phyloP scores from a whole-genome alignment of 2,329 filamentous ascomycete genomes.

The Coniella lustricola region DNA sequence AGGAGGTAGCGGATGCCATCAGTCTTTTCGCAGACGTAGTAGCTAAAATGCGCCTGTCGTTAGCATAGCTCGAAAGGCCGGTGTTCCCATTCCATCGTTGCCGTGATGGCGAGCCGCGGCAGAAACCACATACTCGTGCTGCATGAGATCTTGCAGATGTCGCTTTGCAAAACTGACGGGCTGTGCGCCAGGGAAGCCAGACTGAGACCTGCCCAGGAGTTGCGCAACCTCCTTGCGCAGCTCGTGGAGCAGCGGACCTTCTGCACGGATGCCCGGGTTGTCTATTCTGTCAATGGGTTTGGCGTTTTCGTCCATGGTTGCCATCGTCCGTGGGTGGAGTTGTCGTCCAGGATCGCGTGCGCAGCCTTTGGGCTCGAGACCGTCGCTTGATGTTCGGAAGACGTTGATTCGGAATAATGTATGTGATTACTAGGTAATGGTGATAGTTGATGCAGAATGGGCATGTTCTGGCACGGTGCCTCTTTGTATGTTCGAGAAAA shows the following conservation, averaged over 20 bases:
- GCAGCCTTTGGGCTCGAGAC: neutral
- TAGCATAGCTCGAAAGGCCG: neutral
- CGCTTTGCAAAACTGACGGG: conserved; percentile 83
- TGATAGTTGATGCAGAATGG: too few species aligned
- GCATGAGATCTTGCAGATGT: conserved; percentile 76
- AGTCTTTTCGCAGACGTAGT: conserved; percentile 97
- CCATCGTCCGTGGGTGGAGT: neutral
- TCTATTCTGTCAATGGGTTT: conserved; percentile 43
- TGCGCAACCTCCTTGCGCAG: conserved; percentile 69
- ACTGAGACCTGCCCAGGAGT: conserved; percentile 63
- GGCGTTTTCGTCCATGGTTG: conserved; percentile 19
- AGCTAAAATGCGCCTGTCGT: conserved; percentile 40
- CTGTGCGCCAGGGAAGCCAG: conserved; percentile 80
- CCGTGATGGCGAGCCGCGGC: too few species aligned
- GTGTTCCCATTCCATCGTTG: too few species aligned
- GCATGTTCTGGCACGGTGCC: too few species aligned
- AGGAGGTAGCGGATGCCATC: conserved; percentile 95
- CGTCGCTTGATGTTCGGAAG: neutral
- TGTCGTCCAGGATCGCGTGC: neutral
- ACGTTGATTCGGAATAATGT: neutral
- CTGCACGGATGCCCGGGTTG: conserved; percentile 59
- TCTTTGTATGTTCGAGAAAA: too few species aligned
- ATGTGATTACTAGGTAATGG: too few species aligned
- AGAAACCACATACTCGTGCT: conserved; percentile 53
- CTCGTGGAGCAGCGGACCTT: conserved; percentile 48